Base-by-base conservation (phyloP, 352 stramenopile species). In the Globisporangium abappressorium region DNA sequence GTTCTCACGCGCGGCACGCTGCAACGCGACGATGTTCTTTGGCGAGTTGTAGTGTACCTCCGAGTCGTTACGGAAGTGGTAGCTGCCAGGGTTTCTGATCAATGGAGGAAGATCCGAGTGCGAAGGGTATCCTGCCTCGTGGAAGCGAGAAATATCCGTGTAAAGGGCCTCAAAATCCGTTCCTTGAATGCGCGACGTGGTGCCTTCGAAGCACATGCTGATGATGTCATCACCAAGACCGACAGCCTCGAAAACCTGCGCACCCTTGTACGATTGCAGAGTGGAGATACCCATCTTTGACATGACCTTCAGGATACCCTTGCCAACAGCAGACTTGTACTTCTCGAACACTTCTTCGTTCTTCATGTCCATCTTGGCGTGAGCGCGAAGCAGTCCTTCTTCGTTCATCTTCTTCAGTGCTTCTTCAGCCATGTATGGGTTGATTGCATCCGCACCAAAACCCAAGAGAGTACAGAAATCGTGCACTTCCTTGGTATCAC, bases 201-300 rank as follows among this genome's bases (percentile, higher is more conserved):
- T 97, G 56, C 90, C 90, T 73, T 87, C 83, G 62, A 97, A 97
- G 68, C 85, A 92, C 61, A 90, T 80, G 64, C 86, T 85, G 66
- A 99, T 96, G 30, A 98, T 93, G 36, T 98, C 93, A 43, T 95
- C 83, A 6, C 91, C 90, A 41, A 99, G 78, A 71, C 96, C 96
- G 54, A 99, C 89, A 43, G 94, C 94, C 70, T 99, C 96, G 75
- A 99, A 99, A 63, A 98, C 98, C 71, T 99, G 96, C 15, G 96
- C 96, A 56, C 96, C 96, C 68, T 97, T 94, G 78, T 99, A 99
- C 33, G 90, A 98, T 62, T 96, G 91, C 26, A 99, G 80, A 7
- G 97, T 90, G 3, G 90, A 98, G 72, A 99, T 99, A 65, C 96
- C 96, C 91, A 99, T 99, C 82, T 99, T 99, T 5, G 88, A 98